These are phyloP conservation scores for Beta lomatogona DNA, from an alignment of 179 eudicot genomes.

Conservation along the genomic window DNA sequence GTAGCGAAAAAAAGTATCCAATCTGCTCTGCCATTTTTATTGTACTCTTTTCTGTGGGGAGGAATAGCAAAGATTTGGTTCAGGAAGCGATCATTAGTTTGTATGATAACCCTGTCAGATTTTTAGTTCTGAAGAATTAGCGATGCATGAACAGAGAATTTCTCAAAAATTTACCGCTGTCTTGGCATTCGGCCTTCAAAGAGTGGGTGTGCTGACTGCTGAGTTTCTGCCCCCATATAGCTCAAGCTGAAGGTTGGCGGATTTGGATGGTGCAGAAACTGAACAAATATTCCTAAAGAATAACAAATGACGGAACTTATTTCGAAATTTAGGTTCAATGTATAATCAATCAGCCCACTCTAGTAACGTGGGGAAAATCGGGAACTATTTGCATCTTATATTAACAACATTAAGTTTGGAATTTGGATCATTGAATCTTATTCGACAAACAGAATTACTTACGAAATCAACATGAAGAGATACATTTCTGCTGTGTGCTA, in stretches of 20 bases:
- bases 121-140: background rate
- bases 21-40: background rate
- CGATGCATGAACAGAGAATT: background rate
- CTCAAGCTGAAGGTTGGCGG: background rate
- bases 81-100: background rate
- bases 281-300: too few species aligned
- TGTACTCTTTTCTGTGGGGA: background rate
- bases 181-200: background rate
- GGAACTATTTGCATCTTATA: background rate
- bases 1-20: background rate
- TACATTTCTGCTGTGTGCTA: background rate
- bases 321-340: background rate
- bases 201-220: background rate
- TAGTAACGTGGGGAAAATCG: too few species aligned
- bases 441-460: too few species aligned
- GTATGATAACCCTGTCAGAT: background rate
- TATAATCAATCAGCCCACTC: background rate
- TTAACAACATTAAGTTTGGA: background rate
- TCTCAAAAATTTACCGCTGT: background rate
- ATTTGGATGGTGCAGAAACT: background rate
- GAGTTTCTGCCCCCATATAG: background rate
- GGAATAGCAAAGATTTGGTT: background rate
- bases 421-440: background rate
- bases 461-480: background rate
- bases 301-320: background rate